Base-by-base conservation (phyloP, 2,329 filamentous ascomycete species). In the Spiromastix sp. region DNA sequence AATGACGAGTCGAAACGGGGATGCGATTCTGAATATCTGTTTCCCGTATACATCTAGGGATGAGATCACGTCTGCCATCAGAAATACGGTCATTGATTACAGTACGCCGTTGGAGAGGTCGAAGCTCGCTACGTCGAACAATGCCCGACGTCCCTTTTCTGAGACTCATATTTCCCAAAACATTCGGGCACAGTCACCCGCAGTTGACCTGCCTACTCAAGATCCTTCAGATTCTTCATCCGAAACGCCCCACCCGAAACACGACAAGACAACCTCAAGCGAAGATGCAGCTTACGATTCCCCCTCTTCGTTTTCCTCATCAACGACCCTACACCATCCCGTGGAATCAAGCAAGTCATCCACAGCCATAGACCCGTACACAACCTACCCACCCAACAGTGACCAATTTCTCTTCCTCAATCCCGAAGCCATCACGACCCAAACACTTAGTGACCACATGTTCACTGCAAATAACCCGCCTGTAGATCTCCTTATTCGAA, bases 41-140 rank as follows among this genome's bases (percentile, higher is more conserved):
- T 96, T 96, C 52, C 91, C 91, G 0, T 98, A 98, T 54, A 96
- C 91, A 0, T 93, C 87, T 4, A 75, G 91, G 44, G 86, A 94
- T 51, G 91, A 98, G 56, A 96, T 98, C 46, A 93, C 89, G 0
- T 78, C 82, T 3, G 85, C 89, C 4, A 84, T 98, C 46, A 80
- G 84, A 43, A 77, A 79, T 27, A 95, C 89, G 0, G 87, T 98
- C 6, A 70, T 82, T 39, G 84, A 94, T 40, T 96, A 85, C 59
- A 83, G 82, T 40, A 78, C 74, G 34, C 82, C 85, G 4, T 68
- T 82, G 12, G 69, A 70, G 10, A 53, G 65, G 12, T 39, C 46
- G 12, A 44, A 49, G 33, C 21, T 71, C 68, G 47, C 43, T 30
- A 32, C 49, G 44, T 58, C 45, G 55, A 50, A 49, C 21, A 42